These are phyloP conservation scores for Annulohypoxylon maeteangense DNA, from an alignment of 495 filamentous ascomycete genomes.

Conservation along the genomic window DNA sequence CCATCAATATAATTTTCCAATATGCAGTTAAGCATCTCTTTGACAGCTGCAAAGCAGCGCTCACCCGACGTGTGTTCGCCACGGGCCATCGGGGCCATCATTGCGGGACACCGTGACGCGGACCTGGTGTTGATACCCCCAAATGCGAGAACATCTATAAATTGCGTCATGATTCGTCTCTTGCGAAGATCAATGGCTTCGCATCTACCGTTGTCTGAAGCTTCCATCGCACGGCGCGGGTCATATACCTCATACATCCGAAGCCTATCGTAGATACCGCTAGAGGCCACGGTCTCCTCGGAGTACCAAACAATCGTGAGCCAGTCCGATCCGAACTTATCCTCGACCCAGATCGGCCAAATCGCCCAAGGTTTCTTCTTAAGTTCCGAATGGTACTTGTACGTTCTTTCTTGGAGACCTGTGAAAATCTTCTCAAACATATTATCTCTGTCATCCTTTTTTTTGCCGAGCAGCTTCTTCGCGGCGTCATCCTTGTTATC, in stretches of 20 bases:
- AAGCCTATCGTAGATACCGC: slow-evolving; percentile 33
- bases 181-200: background rate
- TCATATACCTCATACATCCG: background rate
- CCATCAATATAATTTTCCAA: background rate
- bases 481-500: background rate
- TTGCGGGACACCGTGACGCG: no score
- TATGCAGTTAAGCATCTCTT: slow-evolving; percentile 14
- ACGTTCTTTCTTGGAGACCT: background rate
- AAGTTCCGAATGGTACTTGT: slow-evolving; percentile 15
- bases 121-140: slow-evolving; percentile 24
- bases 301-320: slow-evolving; percentile 36
- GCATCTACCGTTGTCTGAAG: background rate
- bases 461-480: slow-evolving; percentile 25
- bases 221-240: slow-evolving; percentile 38
- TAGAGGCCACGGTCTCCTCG: background rate
- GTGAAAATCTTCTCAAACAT: no score
- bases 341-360: slow-evolving; percentile 47
- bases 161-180: background rate
- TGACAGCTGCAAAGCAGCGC: slow-evolving; percentile 37
- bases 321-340: slow-evolving; percentile 40
- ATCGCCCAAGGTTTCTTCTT: slow-evolving; percentile 37
- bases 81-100: slow-evolving; percentile 31
- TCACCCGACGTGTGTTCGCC: slow-evolving; percentile 41
- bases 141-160: slow-evolving; percentile 2
- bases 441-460: slow-evolving; percentile 19